These are phyloP conservation scores for Russula compacta DNA, from an alignment of 768 basidiomycete genomes.

Conservation along the genomic window DNA sequence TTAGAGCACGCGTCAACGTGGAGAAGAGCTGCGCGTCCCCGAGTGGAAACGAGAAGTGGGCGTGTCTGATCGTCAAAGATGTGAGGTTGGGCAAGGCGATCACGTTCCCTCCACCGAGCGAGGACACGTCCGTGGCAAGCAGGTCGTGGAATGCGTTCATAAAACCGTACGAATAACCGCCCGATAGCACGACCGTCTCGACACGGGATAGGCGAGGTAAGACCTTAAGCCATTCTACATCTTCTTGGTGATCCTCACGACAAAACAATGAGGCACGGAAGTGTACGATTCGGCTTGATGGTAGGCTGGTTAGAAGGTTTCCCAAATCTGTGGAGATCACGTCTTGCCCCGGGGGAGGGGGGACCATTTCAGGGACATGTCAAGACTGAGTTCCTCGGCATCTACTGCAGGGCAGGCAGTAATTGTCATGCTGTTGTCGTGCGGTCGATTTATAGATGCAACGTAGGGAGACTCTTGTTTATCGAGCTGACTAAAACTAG, in stretches of 20 bases:
- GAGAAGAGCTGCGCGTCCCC: conserved; percentile 10
- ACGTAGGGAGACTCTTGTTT: background rate
- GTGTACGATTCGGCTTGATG: background rate
- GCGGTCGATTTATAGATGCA: background rate
- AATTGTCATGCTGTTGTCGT: background rate
- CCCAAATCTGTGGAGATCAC: background rate
- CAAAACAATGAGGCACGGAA: background rate
- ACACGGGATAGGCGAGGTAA: conserved; percentile 3
- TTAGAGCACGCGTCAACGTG: conserved; percentile 2
- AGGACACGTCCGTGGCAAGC: background rate
- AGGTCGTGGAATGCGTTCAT: background rate
- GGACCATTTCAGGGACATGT: background rate
- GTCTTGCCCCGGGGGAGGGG: background rate
- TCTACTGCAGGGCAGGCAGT: background rate
- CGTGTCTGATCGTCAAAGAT: background rate
- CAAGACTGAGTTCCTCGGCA: background rate
- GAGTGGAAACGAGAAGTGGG: conserved; percentile 15
- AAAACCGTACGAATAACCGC: conserved; percentile 2
- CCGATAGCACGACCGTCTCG: background rate
- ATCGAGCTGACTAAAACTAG: conserved; percentile 1
- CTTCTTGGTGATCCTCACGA: background rate
- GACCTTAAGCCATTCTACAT: conserved; percentile 4
- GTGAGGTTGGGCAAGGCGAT: background rate
- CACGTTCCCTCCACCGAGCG: background rate
- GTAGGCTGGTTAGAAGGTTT: conserved; percentile 2